phyloP scores from a whole-genome alignment of 805 yeast species.

The Pichia membranifaciens region DNA sequence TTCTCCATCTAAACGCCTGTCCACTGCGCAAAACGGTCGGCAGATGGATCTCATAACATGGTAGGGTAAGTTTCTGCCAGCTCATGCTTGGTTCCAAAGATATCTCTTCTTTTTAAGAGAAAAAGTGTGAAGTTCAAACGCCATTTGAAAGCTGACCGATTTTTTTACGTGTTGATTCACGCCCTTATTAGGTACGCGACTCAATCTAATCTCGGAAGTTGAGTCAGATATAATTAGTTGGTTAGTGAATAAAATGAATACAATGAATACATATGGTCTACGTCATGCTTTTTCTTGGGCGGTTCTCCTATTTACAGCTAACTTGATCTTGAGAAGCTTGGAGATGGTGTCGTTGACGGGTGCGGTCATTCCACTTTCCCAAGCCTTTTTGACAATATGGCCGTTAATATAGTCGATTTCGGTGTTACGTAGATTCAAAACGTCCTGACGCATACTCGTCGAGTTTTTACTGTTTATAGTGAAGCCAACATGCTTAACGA shows the following conservation, averaged over 20 bases:
- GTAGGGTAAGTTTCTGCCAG: slow-evolving; percentile 25
- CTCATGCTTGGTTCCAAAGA: slow-evolving; percentile 7
- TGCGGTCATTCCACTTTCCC: slow-evolving; percentile 36
- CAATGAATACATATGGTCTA: no score
- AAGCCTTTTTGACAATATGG: slow-evolving; percentile 55
- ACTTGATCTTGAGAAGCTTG: slow-evolving; percentile 38
- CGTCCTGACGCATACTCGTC: slow-evolving; percentile 70
- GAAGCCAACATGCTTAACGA: slow-evolving; percentile 25
- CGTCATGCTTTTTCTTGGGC: neutral
- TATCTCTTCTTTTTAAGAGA: neutral
- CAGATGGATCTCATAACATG: slow-evolving; percentile 48
- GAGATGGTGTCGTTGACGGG: slow-evolving; percentile 43
- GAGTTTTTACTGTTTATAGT: slow-evolving; percentile 43
- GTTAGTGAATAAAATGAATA: no score
- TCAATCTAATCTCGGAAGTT: no score
- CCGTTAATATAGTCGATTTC: slow-evolving; percentile 87
- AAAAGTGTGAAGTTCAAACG: no score
- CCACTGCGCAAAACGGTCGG: slow-evolving; percentile 73
- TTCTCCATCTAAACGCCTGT: slow-evolving; percentile 78
- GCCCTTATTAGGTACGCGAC: no score
- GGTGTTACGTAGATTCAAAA: slow-evolving; percentile 47
- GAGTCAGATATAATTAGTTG: no score
- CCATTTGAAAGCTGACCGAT: no score
- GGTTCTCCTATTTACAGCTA: slow-evolving; percentile 17
- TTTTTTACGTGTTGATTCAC: no score